Conservation (phyloP, 306 rosid genomes). For the Cucurbita maxima region DNA sequence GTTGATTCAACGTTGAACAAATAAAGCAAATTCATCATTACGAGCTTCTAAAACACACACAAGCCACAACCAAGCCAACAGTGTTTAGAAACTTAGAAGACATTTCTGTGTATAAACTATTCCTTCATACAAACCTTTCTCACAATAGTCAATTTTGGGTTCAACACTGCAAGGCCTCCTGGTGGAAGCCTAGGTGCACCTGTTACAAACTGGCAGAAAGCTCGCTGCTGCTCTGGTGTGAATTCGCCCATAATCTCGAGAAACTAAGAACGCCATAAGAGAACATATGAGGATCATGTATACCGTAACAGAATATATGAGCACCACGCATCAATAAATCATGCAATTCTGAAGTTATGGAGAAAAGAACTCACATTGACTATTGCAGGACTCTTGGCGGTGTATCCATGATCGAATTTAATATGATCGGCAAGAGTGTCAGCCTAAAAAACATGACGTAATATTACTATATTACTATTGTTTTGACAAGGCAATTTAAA, state of each 20-base stretch:
- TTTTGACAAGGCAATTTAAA: background rate
- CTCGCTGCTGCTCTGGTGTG: conserved; percentile 82
- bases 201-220: conserved; percentile 95
- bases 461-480: background rate
- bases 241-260: conserved; percentile 94
- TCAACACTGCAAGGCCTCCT: conserved; percentile 86
- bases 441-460: conserved; percentile 28
- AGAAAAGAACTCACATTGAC: conserved; percentile 43
- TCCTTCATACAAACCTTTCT: conserved; percentile 46
- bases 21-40: background rate
- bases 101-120: no score
- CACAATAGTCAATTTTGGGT: conserved; percentile 90
- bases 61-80: background rate
- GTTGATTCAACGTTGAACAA: background rate
- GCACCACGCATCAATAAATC: background rate
- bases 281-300: background rate
- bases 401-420: conserved; percentile 95
- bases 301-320: background rate
- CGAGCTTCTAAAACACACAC: background rate
- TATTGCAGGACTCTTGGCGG: conserved; percentile 91
- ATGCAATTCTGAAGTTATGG: background rate
- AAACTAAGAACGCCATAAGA: conserved; percentile 33
- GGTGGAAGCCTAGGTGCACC: conserved; percentile 97
- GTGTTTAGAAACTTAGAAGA: background rate
- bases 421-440: conserved; percentile 90